Evolutionary conservation across 139 green algal species (phyloP).

Genomic region (Zygnema circumcarinatum): DNA sequence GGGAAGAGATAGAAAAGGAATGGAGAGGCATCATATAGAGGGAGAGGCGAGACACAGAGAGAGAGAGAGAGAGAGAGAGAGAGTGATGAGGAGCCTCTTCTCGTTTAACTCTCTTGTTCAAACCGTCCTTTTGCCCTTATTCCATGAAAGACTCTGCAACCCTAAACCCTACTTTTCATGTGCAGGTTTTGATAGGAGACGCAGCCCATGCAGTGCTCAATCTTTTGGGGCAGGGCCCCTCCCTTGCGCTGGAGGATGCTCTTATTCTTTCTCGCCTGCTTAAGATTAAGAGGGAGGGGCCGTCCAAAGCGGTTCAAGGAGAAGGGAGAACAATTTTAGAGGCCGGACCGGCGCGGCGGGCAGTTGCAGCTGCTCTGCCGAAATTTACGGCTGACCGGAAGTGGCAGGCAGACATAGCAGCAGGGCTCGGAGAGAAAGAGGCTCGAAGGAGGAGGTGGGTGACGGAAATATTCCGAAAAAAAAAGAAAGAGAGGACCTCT

Average conservation of each 20-base stretch:
- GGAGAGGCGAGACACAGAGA: neutral
- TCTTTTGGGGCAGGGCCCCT: neutral
- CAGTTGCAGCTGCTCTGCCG: neutral
- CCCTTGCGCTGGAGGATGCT: neutral
- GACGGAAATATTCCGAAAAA: no score
- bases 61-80: neutral
- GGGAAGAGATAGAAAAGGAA: neutral
- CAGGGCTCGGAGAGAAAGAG: neutral
- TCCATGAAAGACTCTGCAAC: neutral
- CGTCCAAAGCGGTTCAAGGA: no score
- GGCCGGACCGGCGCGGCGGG: no score
- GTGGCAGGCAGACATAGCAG: neutral
- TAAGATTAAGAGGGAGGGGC: neutral
- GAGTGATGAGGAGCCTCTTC: neutral
- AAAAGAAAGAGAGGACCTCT: no score
- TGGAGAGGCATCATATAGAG: neutral
- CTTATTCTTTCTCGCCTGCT: neutral
- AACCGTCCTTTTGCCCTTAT: neutral
- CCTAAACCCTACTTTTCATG: neutral
- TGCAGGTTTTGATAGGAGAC: neutral
- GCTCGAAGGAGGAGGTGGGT: neutral
- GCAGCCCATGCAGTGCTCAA: neutral
- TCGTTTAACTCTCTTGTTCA: neutral
- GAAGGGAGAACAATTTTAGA: neutral
- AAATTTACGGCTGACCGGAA: neutral